Percentiles rank a stretch among this genome's conserved stretches.
phyloP scores from a whole-genome alignment of 2,329 filamentous ascomycete species.

The Mycocentrospora acerina region DNA sequence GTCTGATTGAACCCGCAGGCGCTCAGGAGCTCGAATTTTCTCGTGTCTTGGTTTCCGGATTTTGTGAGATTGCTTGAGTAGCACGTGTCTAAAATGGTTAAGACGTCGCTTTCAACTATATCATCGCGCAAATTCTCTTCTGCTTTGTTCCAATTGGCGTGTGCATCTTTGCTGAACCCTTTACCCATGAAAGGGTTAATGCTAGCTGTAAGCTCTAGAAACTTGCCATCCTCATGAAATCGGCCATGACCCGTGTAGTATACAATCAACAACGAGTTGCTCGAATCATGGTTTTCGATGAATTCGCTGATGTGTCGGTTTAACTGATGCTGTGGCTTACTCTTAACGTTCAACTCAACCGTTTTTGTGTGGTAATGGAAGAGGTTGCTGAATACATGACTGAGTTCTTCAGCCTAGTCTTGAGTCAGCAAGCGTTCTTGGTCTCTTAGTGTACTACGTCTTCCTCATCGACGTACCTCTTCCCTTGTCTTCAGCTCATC shows the following conservation, averaged over 20 bases:
- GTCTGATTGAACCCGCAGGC: constrained; percentile 30
- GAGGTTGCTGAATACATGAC: constrained; percentile 25
- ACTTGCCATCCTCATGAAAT: constrained; percentile 21
- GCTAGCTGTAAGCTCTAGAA: constrained; percentile 29
- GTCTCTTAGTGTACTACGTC: neutral
- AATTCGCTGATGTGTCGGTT: constrained; percentile 29
- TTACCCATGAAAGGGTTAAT: constrained; percentile 11
- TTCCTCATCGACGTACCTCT: constrained; percentile 30
- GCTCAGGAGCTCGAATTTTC: constrained; percentile 37
- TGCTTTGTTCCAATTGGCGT: constrained; percentile 38
- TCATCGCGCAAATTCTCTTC: constrained; percentile 31
- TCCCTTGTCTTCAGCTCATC: constrained; percentile 37
- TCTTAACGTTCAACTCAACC: constrained; percentile 34
- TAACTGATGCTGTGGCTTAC: constrained; percentile 40
- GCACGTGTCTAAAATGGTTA: constrained; percentile 44
- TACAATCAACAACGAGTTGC: constrained; percentile 37
- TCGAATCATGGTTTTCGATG: constrained; percentile 27
- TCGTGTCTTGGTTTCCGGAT: constrained; percentile 20
- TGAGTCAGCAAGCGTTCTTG: neutral
- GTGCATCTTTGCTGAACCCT: constrained; percentile 26
- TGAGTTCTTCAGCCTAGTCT: constrained; percentile 31
- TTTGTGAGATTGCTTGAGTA: constrained; percentile 40
- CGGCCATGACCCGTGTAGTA: constrained; percentile 45
- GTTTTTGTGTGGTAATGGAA: constrained; percentile 35
- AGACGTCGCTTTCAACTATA: constrained; percentile 35